These are phyloP conservation scores for Eutrema japonicum DNA, from an alignment of 345 rosid genomes.

Conservation along the genomic window DNA sequence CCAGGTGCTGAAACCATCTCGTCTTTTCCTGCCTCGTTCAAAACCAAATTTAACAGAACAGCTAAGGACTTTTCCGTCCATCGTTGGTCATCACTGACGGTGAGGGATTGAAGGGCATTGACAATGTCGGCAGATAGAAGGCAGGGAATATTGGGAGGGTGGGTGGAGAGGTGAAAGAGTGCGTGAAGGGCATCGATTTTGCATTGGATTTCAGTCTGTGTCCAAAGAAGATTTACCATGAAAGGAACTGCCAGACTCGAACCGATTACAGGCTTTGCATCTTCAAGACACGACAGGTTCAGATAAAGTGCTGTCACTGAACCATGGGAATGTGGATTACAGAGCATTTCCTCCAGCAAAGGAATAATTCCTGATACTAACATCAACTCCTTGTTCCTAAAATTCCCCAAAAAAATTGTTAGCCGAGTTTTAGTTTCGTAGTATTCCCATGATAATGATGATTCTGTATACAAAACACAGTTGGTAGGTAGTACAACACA, in stretches of 20 bases:
- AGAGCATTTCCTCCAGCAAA: slow-evolving; percentile 78
- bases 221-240: slow-evolving; percentile 64
- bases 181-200: slow-evolving; percentile 94
- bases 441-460: not conserved
- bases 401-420: not conserved
- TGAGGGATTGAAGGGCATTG: slow-evolving; percentile 66
- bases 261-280: slow-evolving; percentile 79
- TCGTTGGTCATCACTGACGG: slow-evolving; percentile 54
- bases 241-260: slow-evolving; percentile 79
- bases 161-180: slow-evolving; percentile 80
- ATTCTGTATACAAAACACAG: not conserved
- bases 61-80: slow-evolving; percentile 88
- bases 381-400: slow-evolving; percentile 92
- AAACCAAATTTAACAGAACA: slow-evolving; percentile 70
- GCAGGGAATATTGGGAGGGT: slow-evolving; percentile 57
- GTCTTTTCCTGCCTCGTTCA: slow-evolving; percentile 64
- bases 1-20: slow-evolving; percentile 67
- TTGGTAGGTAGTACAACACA: not conserved
- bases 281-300: slow-evolving; percentile 80
- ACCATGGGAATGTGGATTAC: slow-evolving; percentile 54
- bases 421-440: no score
- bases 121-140: slow-evolving; percentile 77
- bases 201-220: slow-evolving; percentile 66
- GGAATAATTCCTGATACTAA: slow-evolving; percentile 66
- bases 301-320: slow-evolving; percentile 88